Conservation (phyloP, 345 rosid species). For the Acer campestre region DNA sequence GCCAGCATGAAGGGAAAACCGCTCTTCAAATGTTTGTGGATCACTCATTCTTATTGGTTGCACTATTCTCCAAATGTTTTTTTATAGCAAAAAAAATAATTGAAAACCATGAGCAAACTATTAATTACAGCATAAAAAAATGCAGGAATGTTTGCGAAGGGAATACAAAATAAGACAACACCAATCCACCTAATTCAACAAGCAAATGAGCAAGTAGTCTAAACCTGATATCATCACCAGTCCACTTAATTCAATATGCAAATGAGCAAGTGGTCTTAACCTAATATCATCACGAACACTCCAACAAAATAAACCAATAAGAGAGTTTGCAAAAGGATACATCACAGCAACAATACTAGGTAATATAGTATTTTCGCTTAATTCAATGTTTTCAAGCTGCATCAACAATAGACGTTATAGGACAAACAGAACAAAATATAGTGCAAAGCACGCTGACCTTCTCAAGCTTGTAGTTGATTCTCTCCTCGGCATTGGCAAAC, state of each 20-base stretch:
- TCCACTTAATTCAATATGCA: background rate
- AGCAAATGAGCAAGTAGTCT: background rate
- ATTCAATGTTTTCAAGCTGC: background rate
- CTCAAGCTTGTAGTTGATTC: slow-evolving; percentile 76
- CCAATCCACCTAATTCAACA: background rate
- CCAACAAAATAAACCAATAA: background rate
- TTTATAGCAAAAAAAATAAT: background rate
- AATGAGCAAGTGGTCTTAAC: background rate
- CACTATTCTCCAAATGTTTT: background rate
- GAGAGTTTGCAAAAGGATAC: background rate
- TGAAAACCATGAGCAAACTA: background rate
- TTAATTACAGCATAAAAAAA: background rate
- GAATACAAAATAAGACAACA: background rate
- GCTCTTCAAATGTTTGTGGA: background rate
- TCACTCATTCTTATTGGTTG: background rate
- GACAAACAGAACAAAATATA: background rate
- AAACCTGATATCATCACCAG: background rate
- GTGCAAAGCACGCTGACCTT: slow-evolving; percentile 45
- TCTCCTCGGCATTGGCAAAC: slow-evolving; percentile 78
- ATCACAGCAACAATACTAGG: background rate
- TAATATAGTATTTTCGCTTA: background rate
- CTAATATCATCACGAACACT: background rate
- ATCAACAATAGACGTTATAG: background rate
- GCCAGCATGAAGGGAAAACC: background rate
- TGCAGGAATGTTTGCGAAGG: background rate